phyloP scores from a whole-genome alignment of 495 filamentous ascomycete species.

The Pyrenula massariospora region DNA sequence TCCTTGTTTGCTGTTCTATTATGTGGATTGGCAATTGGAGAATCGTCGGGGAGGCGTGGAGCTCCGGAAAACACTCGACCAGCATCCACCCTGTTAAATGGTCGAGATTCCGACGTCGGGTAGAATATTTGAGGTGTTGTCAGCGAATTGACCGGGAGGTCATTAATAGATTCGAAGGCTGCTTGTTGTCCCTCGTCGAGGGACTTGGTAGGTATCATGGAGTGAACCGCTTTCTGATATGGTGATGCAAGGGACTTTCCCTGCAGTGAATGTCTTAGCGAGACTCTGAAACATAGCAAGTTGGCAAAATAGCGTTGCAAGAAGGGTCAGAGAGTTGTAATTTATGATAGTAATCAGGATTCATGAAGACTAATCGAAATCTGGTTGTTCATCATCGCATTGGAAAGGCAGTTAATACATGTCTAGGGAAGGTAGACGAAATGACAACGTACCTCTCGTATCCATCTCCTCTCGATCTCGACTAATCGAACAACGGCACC shows the following conservation, averaged over 20 bases:
- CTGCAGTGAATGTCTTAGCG: conserved; percentile 41
- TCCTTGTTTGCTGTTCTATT: conserved; percentile 12
- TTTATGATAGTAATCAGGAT: conserved; percentile 34
- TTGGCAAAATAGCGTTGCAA: conserved; percentile 10
- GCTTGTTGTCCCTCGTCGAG: conserved; percentile 13
- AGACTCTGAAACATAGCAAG: no score
- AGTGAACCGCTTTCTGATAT: conserved; percentile 62
- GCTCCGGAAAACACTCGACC: conserved; percentile 66
- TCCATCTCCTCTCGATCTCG: conserved; percentile 71
- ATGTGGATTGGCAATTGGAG: conserved; percentile 1
- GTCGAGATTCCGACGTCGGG: conserved; percentile 78
- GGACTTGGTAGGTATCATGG: conserved; percentile 63
- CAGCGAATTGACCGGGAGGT: conserved; percentile 68
- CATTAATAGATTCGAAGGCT: conserved; percentile 80
- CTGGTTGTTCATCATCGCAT: conserved; percentile 58
- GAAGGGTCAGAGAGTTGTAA: conserved; percentile 35
- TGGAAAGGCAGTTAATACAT: background rate
- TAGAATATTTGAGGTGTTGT: conserved; percentile 81
- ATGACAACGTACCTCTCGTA: conserved; percentile 49
- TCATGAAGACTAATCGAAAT: conserved; percentile 99
- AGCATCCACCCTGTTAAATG: conserved; percentile 82
- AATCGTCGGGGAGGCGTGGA: conserved; percentile 14
- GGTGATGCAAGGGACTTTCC: conserved; percentile 63
- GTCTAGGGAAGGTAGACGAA: conserved; percentile 15
- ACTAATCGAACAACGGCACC: conserved; percentile 83